Percentiles rank a stretch among this genome's conserved stretches.
Evolutionary conservation across 305 asterid genomes (phyloP).

Genomic region (Plantago rigida): DNA sequence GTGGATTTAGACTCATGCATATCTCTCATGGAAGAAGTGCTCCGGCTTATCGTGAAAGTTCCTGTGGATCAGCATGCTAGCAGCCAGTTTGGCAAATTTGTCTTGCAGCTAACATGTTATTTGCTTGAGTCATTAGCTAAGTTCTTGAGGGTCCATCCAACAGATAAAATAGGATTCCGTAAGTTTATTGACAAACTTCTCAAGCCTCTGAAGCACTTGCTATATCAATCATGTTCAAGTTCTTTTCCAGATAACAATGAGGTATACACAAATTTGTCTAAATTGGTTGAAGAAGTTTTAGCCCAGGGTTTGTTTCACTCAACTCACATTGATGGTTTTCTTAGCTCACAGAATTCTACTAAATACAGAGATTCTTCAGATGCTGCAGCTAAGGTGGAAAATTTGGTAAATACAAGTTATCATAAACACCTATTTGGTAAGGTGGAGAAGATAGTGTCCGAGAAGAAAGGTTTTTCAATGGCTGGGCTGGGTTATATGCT

Average conservation of each 20-base stretch:
- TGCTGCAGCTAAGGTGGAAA: slow-evolving; percentile 39
- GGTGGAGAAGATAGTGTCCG: slow-evolving; percentile 56
- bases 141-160: slow-evolving; percentile 70
- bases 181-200: slow-evolving; percentile 71
- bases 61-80: slow-evolving; percentile 37
- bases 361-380: slow-evolving; percentile 46
- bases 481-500: slow-evolving; percentile 67
- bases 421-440: slow-evolving; percentile 75
- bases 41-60: slow-evolving; percentile 43
- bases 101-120: slow-evolving; percentile 42
- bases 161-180: slow-evolving; percentile 58
- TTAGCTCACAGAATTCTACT: slow-evolving; percentile 45
- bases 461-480: slow-evolving; percentile 45
- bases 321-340: slow-evolving; percentile 69
- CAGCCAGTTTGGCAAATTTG: slow-evolving; percentile 37
- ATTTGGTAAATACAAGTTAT: slow-evolving; percentile 60
- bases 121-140: slow-evolving; percentile 68
- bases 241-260: slow-evolving; percentile 31
- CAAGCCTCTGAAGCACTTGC: slow-evolving; percentile 53
- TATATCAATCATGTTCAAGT: slow-evolving; percentile 40
- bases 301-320: slow-evolving; percentile 82
- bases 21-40: slow-evolving; percentile 38
- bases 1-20: slow-evolving; percentile 71
- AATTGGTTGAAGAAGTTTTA: slow-evolving; percentile 59
- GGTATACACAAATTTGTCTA: slow-evolving; percentile 35